These are phyloP conservation scores for Penicillium sp. DNA, from an alignment of 2,329 filamentous ascomycete species.

Conservation along the genomic window DNA sequence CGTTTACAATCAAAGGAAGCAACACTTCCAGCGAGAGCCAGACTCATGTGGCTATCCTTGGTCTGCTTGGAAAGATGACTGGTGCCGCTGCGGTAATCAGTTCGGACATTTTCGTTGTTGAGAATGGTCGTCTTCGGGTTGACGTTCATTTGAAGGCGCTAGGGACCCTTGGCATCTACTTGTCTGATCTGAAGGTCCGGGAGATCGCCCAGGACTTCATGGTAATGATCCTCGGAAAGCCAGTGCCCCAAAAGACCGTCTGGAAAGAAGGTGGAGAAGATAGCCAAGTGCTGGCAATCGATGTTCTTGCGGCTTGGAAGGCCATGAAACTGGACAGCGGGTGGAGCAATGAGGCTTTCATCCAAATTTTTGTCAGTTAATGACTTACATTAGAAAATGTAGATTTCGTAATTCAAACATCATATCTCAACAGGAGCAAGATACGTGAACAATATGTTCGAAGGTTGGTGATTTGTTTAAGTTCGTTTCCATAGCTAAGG, in stretches of 20 bases:
- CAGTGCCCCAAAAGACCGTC: slow-evolving; percentile 69
- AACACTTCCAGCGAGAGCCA: slow-evolving; percentile 40
- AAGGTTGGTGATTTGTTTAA: background rate
- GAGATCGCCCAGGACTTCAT: slow-evolving; percentile 67
- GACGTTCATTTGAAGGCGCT: slow-evolving; percentile 76
- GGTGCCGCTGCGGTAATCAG: slow-evolving; percentile 74
- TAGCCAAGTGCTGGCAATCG: slow-evolving; percentile 69
- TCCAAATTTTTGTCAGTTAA: slow-evolving; percentile 60
- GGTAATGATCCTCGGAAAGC: slow-evolving; percentile 69
- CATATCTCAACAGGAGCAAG: background rate
- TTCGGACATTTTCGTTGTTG: slow-evolving; percentile 59
- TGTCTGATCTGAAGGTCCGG: slow-evolving; percentile 66
- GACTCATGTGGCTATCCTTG: slow-evolving; percentile 65
- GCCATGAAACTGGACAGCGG: slow-evolving; percentile 68
- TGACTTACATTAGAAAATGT: background rate
- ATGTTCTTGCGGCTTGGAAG: slow-evolving; percentile 75
- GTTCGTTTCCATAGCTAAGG: background rate
- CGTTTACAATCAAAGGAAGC: slow-evolving; percentile 47
- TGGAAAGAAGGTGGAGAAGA: slow-evolving; percentile 48
- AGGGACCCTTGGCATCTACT: slow-evolving; percentile 70
- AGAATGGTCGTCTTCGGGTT: slow-evolving; percentile 63
- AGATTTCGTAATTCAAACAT: background rate
- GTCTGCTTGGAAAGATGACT: slow-evolving; percentile 85
- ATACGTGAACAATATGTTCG: background rate
- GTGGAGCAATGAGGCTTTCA: slow-evolving; percentile 77